These are phyloP conservation scores for Prunella vulgaris DNA, from an alignment of 257 asterid species.

Conservation along the genomic window DNA sequence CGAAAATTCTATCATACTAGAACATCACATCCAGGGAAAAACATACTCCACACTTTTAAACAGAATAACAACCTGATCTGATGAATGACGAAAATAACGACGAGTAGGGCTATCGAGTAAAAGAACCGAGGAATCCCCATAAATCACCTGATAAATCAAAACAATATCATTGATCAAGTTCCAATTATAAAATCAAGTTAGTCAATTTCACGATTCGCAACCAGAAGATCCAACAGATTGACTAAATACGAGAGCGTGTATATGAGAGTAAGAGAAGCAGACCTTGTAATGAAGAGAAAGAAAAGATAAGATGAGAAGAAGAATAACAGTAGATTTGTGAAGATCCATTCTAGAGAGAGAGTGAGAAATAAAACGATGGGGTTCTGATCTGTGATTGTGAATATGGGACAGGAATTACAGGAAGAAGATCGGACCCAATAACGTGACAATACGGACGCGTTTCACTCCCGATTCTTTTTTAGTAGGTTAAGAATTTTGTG, in stretches of 20 bases:
- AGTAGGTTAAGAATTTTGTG: not conserved
- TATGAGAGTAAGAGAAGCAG: not conserved
- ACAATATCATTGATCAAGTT: constrained; percentile 6
- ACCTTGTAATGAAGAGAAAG: constrained; percentile 41
- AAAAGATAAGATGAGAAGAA: constrained; percentile 36
- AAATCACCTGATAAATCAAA: constrained; percentile 41
- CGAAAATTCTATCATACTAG: not conserved
- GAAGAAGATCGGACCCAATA: constrained; percentile 26
- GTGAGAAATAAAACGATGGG: constrained; percentile 19
- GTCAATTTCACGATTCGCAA: not conserved
- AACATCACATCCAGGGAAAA: not conserved
- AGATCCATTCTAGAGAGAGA: constrained; percentile 33
- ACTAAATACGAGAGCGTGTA: constrained; percentile 11
- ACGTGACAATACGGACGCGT: constrained; percentile 25
- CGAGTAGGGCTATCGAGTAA: constrained; percentile 62
- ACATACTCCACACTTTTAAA: not conserved
- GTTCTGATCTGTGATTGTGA: constrained; percentile 26
- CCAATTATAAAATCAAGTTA: not conserved
- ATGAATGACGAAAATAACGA: constrained; percentile 48
- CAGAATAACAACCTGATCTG: constrained; percentile 32
- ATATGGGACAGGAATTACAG: not conserved
- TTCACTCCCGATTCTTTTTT: not conserved
- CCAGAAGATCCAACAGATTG: constrained; percentile 23
- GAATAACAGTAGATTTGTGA: constrained; percentile 18
- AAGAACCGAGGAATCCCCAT: constrained; percentile 54